phyloP scores from a whole-genome alignment of 2,329 filamentous ascomycete genomes.

The Pseudogymnoascus sp. region DNA sequence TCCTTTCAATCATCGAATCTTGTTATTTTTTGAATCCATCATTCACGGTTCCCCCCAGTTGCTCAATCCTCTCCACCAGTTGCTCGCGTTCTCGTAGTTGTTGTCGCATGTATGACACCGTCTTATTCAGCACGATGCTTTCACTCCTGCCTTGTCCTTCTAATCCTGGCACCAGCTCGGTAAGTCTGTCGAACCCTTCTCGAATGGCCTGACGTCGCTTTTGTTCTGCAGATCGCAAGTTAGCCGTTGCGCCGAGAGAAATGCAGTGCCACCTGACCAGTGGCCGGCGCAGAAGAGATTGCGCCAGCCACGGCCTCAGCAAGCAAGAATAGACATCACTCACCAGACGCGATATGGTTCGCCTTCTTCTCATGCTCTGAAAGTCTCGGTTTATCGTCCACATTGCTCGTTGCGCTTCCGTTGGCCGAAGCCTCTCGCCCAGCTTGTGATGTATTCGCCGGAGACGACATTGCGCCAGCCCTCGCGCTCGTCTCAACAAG shows the following conservation, averaged over 20 bases:
- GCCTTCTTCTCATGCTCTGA: constrained; percentile 66
- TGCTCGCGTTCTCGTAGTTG: constrained; percentile 43
- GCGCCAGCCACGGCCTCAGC: neutral
- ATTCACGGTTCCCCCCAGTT: constrained; percentile 40
- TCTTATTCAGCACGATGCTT: constrained; percentile 56
- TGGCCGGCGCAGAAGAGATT: neutral
- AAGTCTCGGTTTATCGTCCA: constrained; percentile 53
- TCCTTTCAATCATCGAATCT: neutral
- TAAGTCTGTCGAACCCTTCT: constrained; percentile 62
- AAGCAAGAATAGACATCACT: neutral
- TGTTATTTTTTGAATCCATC: constrained; percentile 18
- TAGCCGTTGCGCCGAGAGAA: neutral
- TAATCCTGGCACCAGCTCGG: constrained; percentile 60
- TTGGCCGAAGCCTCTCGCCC: neutral
- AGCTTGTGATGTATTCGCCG: neutral
- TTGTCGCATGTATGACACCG: constrained; percentile 46
- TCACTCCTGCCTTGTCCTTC: constrained; percentile 63
- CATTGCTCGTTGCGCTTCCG: constrained; percentile 6
- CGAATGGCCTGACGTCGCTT: constrained; percentile 47
- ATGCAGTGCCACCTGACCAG: neutral
- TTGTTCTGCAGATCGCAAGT: constrained; percentile 36
- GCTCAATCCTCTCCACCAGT: constrained; percentile 43
- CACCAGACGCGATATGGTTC: constrained; percentile 60
- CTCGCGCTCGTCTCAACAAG: neutral
- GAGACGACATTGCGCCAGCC: constrained; percentile 2